Percentiles rank a stretch among this genome's conserved stretches.
phyloP scores from a whole-genome alignment of 192 early-diverging fungal species.

The Chytriomyces sp. region DNA sequence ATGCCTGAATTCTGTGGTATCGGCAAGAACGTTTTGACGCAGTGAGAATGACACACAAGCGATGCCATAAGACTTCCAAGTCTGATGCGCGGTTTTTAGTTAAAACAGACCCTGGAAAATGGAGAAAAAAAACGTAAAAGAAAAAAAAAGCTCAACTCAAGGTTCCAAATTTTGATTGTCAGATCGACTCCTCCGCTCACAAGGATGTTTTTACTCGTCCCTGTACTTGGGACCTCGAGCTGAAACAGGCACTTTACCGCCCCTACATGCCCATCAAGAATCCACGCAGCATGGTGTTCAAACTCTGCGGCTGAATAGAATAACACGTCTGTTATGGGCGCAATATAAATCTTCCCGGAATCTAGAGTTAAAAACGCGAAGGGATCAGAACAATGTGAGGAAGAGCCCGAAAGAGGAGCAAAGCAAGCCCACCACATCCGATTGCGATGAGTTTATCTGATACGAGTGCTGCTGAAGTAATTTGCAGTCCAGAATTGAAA shows the following conservation, averaged over 20 bases:
- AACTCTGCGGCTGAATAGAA: conserved; percentile 37
- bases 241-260: conserved; percentile 66
- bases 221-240: conserved; percentile 36
- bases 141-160: conserved; percentile 59
- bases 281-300: conserved; percentile 15
- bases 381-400: not conserved
- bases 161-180: conserved; percentile 73
- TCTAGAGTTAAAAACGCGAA: conserved; percentile 48
- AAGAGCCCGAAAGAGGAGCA: conserved; percentile 2
- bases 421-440: conserved; percentile 63
- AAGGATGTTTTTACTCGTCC: conserved; percentile 52
- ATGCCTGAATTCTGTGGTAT: conserved; percentile 44
- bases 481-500: conserved; percentile 28
- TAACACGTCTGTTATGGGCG: conserved; percentile 54
- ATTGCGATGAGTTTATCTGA: conserved; percentile 66
- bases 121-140: not conserved
- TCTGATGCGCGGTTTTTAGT: not conserved
- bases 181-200: conserved; percentile 73
- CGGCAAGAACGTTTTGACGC: conserved; percentile 28
- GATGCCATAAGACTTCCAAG: conserved; percentile 60
- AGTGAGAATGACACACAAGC: conserved; percentile 59
- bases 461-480: conserved; percentile 57
- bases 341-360: conserved; percentile 64
- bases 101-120: not conserved
- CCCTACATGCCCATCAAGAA: conserved; percentile 60